Conservation (phyloP, 2,329 filamentous ascomycete species). For the Penicillium janthinellum region DNA sequence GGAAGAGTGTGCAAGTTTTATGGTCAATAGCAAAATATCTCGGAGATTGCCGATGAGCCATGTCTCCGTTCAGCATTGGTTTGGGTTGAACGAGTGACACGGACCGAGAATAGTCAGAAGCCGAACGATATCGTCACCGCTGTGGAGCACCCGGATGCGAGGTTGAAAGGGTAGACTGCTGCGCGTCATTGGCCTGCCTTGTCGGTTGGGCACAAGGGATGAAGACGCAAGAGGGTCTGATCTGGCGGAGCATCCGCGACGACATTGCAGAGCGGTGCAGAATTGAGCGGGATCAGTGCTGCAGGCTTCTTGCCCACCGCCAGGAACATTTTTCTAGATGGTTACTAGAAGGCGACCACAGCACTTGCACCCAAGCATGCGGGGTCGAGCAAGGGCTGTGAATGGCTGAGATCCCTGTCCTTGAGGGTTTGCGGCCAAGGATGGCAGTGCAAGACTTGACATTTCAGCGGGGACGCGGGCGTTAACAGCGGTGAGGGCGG, state of each 20-base stretch:
- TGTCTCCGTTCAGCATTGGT: neutral
- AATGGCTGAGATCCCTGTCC: constrained; percentile 22
- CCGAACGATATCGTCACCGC: neutral
- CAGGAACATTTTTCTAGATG: constrained; percentile 34
- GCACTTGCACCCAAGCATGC: constrained; percentile 27
- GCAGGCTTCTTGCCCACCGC: constrained; percentile 22
- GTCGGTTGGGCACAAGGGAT: neutral
- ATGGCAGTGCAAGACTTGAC: constrained; percentile 18
- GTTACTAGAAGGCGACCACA: constrained; percentile 31
- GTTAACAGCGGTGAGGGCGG: constrained; percentile 23
- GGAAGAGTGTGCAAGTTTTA: neutral
- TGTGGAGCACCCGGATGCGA: neutral
- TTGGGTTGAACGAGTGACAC: constrained; percentile 14
- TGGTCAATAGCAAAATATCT: constrained; percentile 4
- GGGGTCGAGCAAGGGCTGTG: constrained; percentile 14
- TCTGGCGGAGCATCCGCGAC: neutral
- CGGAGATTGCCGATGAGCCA: constrained; percentile 24
- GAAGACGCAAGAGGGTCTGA: neutral
- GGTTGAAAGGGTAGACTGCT: neutral
- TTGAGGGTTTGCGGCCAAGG: constrained; percentile 15
- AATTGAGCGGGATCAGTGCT: constrained; percentile 15
- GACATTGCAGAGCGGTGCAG: neutral
- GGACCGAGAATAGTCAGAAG: constrained; percentile 4
- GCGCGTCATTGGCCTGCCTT: constrained; percentile 4
- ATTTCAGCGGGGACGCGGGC: constrained; percentile 19